Base-by-base conservation (phyloP, 2,329 filamentous ascomycete genomes). In the Cercospora sp. region DNA sequence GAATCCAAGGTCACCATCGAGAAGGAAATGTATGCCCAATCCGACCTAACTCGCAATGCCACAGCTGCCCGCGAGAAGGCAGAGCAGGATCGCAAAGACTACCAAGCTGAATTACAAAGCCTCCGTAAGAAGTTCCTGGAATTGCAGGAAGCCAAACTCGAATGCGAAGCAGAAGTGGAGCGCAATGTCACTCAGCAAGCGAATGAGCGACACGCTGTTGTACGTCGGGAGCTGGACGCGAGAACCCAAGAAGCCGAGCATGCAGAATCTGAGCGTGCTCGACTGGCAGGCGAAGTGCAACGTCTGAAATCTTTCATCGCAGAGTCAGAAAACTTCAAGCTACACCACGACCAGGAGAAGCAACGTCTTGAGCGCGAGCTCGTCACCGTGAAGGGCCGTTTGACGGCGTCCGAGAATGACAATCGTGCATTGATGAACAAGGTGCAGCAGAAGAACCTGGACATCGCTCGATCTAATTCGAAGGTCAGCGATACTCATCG, bases 1-100 rank as follows among this genome's bases (percentile, higher is more conserved):
- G 93, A 97, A 71, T 90, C 93, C 30, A 99, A 99, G 80, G 97
- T 97, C 75, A 97, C 90, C 58, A 97, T 99, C 71, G 94, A 99
- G 80, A 98, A 97, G 79, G 94, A 98, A 80, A 90, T 99, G 78
- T 98, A 98, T 78, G 90, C 92, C 5, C 94, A 98, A 77, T 94
- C 97, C 79, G 94, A 99, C 77, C 91, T 92, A 10, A 86, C 97
- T 57, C 89, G 95, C 42, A 89, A 94, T 64, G 92, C 93, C 10
- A 92, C 91, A 72, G 93, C 97, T 78, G 90, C 92, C 58, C 88
- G 92, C 33, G 85, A 89, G 5, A 87, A 88, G 5, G 92, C 92
- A 0, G 94, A 99, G 77, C 88, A 90, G 72, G 93, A 97, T 75
- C 91, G 94, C 2, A 95, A 97, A 75, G 92, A 97, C 64, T 91